Evolutionary conservation across 2,329 filamentous ascomycete species (phyloP).

Genomic region (Cytospora paraplurivora): DNA sequence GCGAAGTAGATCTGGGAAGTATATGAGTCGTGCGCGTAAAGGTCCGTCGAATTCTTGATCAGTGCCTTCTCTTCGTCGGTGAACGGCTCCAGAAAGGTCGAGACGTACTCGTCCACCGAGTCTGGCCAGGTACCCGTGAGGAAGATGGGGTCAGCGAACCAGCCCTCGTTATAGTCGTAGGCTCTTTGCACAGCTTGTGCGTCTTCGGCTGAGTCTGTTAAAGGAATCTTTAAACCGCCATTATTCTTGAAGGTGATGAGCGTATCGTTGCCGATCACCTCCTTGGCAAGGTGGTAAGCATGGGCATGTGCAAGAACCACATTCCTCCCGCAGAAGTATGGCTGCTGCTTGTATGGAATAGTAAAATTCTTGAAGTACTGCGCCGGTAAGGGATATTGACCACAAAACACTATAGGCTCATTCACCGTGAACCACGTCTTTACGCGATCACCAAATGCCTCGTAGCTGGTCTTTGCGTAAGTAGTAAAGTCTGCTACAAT

Average conservation of each 20-base stretch:
- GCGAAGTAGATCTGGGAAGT: conserved; percentile 24
- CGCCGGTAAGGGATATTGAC: conserved; percentile 18
- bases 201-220: conserved; percentile 18
- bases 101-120: conserved; percentile 21
- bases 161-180: conserved; percentile 26
- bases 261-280: conserved; percentile 17
- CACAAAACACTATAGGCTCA: conserved; percentile 24
- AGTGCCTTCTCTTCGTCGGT: conserved; percentile 13
- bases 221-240: conserved; percentile 24
- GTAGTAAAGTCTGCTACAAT: conserved; percentile 24
- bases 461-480: conserved; percentile 22
- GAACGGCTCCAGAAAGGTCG: conserved; percentile 24
- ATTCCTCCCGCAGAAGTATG: conserved; percentile 23
- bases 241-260: conserved; percentile 26
- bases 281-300: conserved; percentile 23
- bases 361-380: conserved; percentile 26
- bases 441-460: conserved; percentile 22
- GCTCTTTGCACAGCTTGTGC: conserved; percentile 23
- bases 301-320: conserved; percentile 23
- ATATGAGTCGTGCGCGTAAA: conserved; percentile 24
- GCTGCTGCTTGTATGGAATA: conserved; percentile 23
- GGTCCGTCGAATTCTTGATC: conserved; percentile 15
- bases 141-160: conserved; percentile 25
- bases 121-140: conserved; percentile 23
- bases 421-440: conserved; percentile 24